phyloP scores from a whole-genome alignment of 163 green algal species.

The Prototheca wickerhamii region DNA sequence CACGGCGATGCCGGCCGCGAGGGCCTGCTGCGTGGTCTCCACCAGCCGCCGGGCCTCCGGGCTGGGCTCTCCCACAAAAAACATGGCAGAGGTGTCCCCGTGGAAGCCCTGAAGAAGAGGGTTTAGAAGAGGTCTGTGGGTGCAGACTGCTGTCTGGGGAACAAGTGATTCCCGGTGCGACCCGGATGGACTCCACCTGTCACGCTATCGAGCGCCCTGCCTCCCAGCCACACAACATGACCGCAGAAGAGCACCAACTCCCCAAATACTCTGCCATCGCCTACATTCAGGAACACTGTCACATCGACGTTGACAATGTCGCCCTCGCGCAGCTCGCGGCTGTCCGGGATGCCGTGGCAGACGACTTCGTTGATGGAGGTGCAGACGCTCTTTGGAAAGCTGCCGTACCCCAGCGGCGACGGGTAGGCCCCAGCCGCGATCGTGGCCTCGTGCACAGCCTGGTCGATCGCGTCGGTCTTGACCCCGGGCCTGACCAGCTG shows the following conservation, averaged over 20 bases:
- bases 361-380: slow-evolving; percentile 98
- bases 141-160: too few relatives aligned
- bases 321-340: slow-evolving; percentile 62
- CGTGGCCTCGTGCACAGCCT: slow-evolving; percentile 72
- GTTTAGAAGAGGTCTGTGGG: not conserved
- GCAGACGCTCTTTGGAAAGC: slow-evolving; percentile 96
- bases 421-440: slow-evolving; percentile 70
- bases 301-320: slow-evolving; percentile 99
- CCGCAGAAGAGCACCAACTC: not conserved
- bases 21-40: slow-evolving; percentile 56
- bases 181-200: too few relatives aligned
- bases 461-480: slow-evolving; percentile 92
- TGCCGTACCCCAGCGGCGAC: slow-evolving; percentile 34
- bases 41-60: slow-evolving; percentile 55
- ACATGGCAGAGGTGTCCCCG: slow-evolving; percentile 89
- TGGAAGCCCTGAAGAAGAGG: slow-evolving; percentile 70
- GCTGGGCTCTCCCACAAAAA: slow-evolving; percentile 69
- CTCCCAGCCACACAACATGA: not conserved
- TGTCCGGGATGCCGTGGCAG: slow-evolving; percentile 96
- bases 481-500: slow-evolving; percentile 64
- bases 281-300: slow-evolving; percentile 68
- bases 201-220: too few relatives aligned
- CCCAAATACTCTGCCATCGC: too few relatives aligned
- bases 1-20: slow-evolving; percentile 61
- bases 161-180: too few relatives aligned